Percentiles rank a stretch among this genome's conserved stretches.
Conservation (phyloP, 768 basidiomycete genomes). For the Lentinus tigrinus region DNA sequence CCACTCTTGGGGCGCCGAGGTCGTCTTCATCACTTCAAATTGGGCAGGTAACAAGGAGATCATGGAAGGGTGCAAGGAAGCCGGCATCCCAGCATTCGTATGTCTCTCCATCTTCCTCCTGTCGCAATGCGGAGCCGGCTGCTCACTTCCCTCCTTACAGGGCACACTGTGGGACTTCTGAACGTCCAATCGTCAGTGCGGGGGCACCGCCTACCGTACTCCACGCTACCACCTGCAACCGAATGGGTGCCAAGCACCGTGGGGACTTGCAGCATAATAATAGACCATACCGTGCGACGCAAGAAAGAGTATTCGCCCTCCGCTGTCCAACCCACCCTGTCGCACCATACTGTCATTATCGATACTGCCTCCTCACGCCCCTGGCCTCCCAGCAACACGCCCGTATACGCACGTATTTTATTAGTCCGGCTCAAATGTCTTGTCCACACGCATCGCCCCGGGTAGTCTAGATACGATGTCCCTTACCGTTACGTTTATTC, state of each 20-base stretch:
- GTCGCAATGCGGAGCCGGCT: not conserved
- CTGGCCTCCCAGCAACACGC: not conserved
- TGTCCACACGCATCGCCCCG: not conserved
- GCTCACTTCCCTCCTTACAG: conserved; percentile 14
- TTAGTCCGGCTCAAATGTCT: conserved; percentile 1
- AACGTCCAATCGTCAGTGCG: not conserved
- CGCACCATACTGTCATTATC: not conserved
- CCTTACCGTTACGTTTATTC: not conserved
- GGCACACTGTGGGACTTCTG: conserved; percentile 41
- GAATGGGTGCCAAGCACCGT: not conserved
- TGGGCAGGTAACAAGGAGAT: conserved; percentile 41
- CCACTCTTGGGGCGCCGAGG: conserved; percentile 37
- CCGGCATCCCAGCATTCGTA: conserved; percentile 38
- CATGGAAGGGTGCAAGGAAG: conserved; percentile 38
- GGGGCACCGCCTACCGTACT: not conserved
- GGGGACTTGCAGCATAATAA: conserved; percentile 2
- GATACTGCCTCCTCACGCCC: not conserved
- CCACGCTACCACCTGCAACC: not conserved
- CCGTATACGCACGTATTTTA: conserved; percentile 10
- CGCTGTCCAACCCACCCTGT: not conserved
- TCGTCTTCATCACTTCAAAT: conserved; percentile 45
- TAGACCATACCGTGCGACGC: conserved; percentile 11
- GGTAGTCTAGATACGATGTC: conserved; percentile 9
- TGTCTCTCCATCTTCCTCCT: conserved; percentile 11
- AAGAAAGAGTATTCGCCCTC: not conserved